phyloP scores from a whole-genome alignment of 2,329 filamentous ascomycete species.

The Penicillium sp. region DNA sequence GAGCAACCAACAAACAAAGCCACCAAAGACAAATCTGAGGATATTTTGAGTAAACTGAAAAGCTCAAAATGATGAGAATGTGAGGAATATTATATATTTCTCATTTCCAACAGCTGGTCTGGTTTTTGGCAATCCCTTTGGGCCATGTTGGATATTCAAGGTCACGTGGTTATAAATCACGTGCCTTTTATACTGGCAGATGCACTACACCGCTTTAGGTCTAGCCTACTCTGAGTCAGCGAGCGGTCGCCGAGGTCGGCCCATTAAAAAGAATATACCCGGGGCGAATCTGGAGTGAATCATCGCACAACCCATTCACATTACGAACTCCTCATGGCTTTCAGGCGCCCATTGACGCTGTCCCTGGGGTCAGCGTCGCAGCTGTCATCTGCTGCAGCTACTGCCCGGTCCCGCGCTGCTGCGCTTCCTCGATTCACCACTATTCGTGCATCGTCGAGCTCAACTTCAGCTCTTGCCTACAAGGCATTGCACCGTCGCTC shows the following conservation, averaged over 20 bases:
- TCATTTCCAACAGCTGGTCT: not conserved
- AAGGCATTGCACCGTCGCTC: slow-evolving; percentile 93
- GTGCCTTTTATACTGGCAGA: not conserved
- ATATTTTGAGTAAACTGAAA: not conserved
- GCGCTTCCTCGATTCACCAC: slow-evolving; percentile 34
- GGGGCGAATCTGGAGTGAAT: slow-evolving; percentile 27
- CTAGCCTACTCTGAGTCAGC: slow-evolving; percentile 33
- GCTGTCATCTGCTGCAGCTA: slow-evolving; percentile 26
- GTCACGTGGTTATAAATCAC: slow-evolving; percentile 7
- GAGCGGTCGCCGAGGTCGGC: slow-evolving; percentile 37
- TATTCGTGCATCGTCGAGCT: slow-evolving; percentile 51
- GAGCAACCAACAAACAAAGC: slow-evolving; percentile 11
- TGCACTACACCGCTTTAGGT: not conserved
- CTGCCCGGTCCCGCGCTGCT: slow-evolving; percentile 30
- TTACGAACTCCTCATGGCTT: slow-evolving; percentile 36
- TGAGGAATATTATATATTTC: not conserved
- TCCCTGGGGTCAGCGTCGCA: slow-evolving; percentile 35
- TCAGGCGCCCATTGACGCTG: slow-evolving; percentile 40
- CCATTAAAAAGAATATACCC: slow-evolving; percentile 27
- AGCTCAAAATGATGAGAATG: not conserved
- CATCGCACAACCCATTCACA: slow-evolving; percentile 24
- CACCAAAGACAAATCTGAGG: not conserved
- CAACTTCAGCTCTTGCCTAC: slow-evolving; percentile 92
- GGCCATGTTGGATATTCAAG: not conserved
- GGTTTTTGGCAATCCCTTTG: not conserved